Base-by-base conservation (phyloP, 805 yeast species). In the Kodamaea kaohsiungensis region DNA sequence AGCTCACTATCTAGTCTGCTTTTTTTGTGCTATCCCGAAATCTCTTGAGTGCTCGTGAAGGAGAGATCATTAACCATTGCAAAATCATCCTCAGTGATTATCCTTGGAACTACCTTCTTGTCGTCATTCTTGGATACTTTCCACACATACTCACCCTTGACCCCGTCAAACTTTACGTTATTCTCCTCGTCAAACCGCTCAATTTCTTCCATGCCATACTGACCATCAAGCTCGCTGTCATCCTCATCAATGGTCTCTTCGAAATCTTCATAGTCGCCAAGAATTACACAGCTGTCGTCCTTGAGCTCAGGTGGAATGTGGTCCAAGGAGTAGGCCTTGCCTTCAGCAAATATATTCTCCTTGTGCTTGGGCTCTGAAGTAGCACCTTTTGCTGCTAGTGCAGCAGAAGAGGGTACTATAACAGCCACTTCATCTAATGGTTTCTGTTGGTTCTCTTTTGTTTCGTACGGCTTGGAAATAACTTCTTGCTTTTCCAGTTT, bases 41-140 rank as follows among this genome's bases (percentile, higher is more conserved):
- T 39, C 33, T 52, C 58, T 37, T 54, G 54, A 2, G 46, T 49
- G 17, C 59, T 53, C 6, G 46, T 54, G 39, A 53, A 56, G 12
- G 59, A 56, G 13, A 51, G 25, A 25, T 56, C 59, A 8, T 43
- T 50, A 13, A 53, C 47, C 19, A 50, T 40, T 12, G 15, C 49
- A 30, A 15, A 33, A 25, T 33, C 39, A 5, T 33, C 27, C 40
- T 46, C 49, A 13, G 16, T 17, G 4, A 37, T 16, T n/a, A 38
- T 37, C 30, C 33, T 15, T 13, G 27, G 16, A 4, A 10, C 40
- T 30, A n/a, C 27, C 13, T 33, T 18, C 39, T 18, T 30, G 25
- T n/a, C n/a, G 16, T 33, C 39, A 12, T 10, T n/a, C 39, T 33
- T 19, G 13, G n/a, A 12, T 16, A 30, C 17, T 40, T 46, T 33